Evolutionary conservation across 2,329 filamentous ascomycete species (phyloP), one percentile per base, ranked within the genome.

Genomic region (Arachnomyces sp.): DNA sequence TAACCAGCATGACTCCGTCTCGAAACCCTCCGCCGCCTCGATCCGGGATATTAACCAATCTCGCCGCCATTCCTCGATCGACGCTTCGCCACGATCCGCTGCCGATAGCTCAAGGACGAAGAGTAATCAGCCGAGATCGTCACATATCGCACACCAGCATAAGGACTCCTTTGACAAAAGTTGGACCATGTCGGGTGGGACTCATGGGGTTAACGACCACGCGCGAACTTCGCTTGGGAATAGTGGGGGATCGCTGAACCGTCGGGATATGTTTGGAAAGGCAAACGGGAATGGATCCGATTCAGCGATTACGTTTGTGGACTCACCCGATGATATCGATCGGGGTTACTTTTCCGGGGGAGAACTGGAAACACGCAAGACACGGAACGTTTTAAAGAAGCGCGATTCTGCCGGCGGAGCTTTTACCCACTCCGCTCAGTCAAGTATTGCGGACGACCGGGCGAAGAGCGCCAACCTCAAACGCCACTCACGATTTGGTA

Each of bases 281-380:
- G 5, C 46, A 6, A 44, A 49, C 12, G 41, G 52, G 7, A 52
- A 59, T 47, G 56, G 55, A 36, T 52, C 56, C 14, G 56, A 63
- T 42, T 56, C 60, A 17, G 51, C 50, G 17, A 53, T 56, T 25
- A 52, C 53, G 28, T 53, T 54, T 9, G 51, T 62, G 38, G 51
- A 55, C 44, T 45, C 57, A 45, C 55, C 64, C 34, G 62, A 65
- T 41, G 85, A 93, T 45, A 62, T 86, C 12, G 92, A 96, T 54
- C 78, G 87, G 28, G 90, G 89, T 16, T 96, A 96, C 61, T 95
- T 95, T 57, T 95, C 90, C 6, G 87, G 89, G 3, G 84, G 84
- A 12, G 90, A 96, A 54, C 71, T 80, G 8, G 88, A 95, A 47
- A 77, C 77, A 32, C 78, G 83, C 43, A 80, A 77, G 52, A 64